These are phyloP conservation scores for Stagonosporopsis vannaccii DNA, from an alignment of 2,329 filamentous ascomycete species.

Conservation along the genomic window DNA sequence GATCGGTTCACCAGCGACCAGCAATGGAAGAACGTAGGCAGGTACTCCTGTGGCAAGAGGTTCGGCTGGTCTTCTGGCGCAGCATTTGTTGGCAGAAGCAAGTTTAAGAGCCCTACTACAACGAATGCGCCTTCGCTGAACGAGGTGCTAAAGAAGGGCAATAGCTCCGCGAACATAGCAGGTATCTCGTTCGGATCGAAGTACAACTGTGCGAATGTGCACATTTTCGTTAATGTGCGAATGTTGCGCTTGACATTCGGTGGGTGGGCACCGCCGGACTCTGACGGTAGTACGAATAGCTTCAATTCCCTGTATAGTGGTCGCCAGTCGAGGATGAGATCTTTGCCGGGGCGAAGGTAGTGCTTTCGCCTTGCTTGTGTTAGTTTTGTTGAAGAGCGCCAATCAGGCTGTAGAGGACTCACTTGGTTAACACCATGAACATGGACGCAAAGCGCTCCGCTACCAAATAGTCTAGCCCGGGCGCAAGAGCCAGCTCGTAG, in stretches of 20 bases:
- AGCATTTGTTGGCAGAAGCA: slow-evolving; percentile 85
- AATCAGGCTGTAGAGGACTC: slow-evolving; percentile 46
- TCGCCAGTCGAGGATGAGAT: slow-evolving; percentile 91
- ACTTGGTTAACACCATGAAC: slow-evolving; percentile 97
- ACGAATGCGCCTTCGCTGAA: slow-evolving; percentile 92
- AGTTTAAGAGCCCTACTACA: slow-evolving; percentile 84
- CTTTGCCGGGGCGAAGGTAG: slow-evolving; percentile 88
- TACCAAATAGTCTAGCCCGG: slow-evolving; percentile 81
- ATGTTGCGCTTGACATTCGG: slow-evolving; percentile 70
- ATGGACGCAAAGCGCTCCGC: slow-evolving; percentile 94
- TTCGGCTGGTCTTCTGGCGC: slow-evolving; percentile 74
- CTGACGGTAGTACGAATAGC: slow-evolving; percentile 83
- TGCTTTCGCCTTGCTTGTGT: slow-evolving; percentile 78
- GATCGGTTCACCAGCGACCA: slow-evolving; percentile 95
- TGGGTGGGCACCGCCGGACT: slow-evolving; percentile 71
- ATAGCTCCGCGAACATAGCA: slow-evolving; percentile 65
- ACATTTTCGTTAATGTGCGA: slow-evolving; percentile 83
- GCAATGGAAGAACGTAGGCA: slow-evolving; percentile 94
- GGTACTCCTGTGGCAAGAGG: slow-evolving; percentile 85
- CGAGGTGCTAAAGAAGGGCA: slow-evolving; percentile 82
- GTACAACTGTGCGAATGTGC: slow-evolving; percentile 87
- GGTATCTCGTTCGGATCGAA: slow-evolving; percentile 89
- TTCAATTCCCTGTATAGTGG: slow-evolving; percentile 94
- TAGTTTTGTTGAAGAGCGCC: slow-evolving; percentile 21
- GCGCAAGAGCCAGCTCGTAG: slow-evolving; percentile 90